These are phyloP conservation scores for Sporormia fimetaria DNA, from an alignment of 495 filamentous ascomycete species.

Conservation along the genomic window DNA sequence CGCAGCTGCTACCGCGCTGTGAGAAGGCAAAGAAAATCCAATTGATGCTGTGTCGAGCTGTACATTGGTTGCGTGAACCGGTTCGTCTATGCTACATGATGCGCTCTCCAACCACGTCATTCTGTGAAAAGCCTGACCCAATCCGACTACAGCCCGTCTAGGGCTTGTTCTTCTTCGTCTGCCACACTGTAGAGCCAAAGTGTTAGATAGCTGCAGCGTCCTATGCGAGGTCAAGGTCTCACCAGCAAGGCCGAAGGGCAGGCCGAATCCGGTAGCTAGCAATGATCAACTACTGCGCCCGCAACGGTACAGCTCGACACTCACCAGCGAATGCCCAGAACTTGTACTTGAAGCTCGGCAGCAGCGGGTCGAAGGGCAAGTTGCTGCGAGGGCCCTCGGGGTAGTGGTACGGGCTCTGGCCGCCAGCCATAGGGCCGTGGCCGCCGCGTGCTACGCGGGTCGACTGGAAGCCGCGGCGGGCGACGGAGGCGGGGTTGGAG, in stretches of 20 bases:
- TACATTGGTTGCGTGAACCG: conserved; percentile 16
- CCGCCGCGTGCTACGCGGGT: too few species aligned
- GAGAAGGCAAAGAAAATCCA: conserved; percentile 6
- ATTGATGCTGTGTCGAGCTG: conserved; percentile 11
- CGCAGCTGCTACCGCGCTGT: too few species aligned
- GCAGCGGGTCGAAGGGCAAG: conserved; percentile 91
- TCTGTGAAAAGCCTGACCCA: background rate
- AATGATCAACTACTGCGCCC: conserved; percentile 8
- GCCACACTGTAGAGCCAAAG: conserved; percentile 55
- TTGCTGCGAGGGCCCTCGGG: conserved; percentile 90
- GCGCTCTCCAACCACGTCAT: background rate
- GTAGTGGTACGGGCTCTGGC: conserved; percentile 95
- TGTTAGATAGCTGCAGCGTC: conserved; percentile 2
- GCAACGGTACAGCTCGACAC: conserved; percentile 25
- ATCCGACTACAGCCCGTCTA: conserved; percentile 2
- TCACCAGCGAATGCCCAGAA: conserved; percentile 74
- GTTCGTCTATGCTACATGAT: conserved; percentile 15
- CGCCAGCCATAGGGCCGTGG: too few species aligned
- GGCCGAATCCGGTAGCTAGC: conserved; percentile 59
- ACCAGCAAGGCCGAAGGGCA: conserved; percentile 76
- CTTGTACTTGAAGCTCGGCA: conserved; percentile 65
- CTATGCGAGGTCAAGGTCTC: conserved; percentile 34
- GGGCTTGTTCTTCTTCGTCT: conserved; percentile 56
- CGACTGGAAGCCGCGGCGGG: conserved; percentile 88
- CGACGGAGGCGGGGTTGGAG: conserved; percentile 50